Percentiles rank a stretch among this genome's conserved stretches.
Conservation (phyloP, 2,329 filamentous ascomycete genomes). For the Talaromyces sp. region DNA sequence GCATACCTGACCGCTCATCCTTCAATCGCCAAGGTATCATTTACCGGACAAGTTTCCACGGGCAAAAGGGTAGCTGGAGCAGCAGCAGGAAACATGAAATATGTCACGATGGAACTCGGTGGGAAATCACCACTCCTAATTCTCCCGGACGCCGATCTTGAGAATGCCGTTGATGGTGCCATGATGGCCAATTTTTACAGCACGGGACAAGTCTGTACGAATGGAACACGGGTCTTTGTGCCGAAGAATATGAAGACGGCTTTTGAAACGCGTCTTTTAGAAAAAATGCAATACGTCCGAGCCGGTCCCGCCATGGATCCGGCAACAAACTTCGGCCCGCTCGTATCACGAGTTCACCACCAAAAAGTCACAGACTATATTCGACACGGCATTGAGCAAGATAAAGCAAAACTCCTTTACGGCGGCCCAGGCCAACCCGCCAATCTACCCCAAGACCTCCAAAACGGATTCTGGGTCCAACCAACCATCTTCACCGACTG, state of each 20-base stretch:
- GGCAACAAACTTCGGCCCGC: slow-evolving; percentile 74
- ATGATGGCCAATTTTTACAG: slow-evolving; percentile 96
- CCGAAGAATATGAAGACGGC: slow-evolving; percentile 58
- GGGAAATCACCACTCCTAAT: slow-evolving; percentile 79
- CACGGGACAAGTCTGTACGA: slow-evolving; percentile 87
- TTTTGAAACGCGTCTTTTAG: slow-evolving; percentile 65
- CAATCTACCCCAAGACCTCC: slow-evolving; percentile 44
- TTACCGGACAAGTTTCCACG: slow-evolving; percentile 81
- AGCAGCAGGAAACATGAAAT: slow-evolving; percentile 76
- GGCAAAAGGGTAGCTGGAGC: slow-evolving; percentile 74
- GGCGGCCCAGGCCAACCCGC: slow-evolving; percentile 62
- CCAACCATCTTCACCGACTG: slow-evolving; percentile 85
- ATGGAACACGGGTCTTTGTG: slow-evolving; percentile 83
- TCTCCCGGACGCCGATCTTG: slow-evolving; percentile 71
- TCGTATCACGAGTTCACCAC: slow-evolving; percentile 68
- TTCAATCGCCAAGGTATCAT: slow-evolving; percentile 75
- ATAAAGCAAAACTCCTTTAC: slow-evolving; percentile 67
- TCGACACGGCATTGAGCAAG: slow-evolving; percentile 64
- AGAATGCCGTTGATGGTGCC: slow-evolving; percentile 77
- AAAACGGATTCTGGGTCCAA: slow-evolving; percentile 72
- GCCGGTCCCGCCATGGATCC: slow-evolving; percentile 67
- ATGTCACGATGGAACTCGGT: slow-evolving; percentile 86
- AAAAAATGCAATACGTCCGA: slow-evolving; percentile 66
- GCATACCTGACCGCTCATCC: slow-evolving; percentile 68
- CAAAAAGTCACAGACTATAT: slow-evolving; percentile 78